Evolutionary conservation across 192 early-diverging fungal species (phyloP).

Genomic region (Backusella mclennaniae): DNA sequence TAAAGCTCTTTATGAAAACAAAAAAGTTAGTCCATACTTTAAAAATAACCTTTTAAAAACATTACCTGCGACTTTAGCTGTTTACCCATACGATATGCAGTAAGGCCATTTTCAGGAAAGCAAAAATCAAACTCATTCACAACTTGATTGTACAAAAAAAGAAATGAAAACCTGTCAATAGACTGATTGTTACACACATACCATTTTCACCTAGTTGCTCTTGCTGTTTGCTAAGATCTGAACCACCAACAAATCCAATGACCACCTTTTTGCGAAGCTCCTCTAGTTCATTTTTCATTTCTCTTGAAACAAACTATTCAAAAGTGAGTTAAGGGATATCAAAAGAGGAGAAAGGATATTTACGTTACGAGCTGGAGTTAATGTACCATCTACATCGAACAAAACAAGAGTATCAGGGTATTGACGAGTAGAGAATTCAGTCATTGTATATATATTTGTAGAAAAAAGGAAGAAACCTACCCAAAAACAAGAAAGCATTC

Average conservation of each 20-base stretch:
- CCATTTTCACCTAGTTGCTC: constrained; percentile 90
- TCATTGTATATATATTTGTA: not conserved
- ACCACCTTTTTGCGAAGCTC: constrained; percentile 86
- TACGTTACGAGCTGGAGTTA: constrained; percentile 93
- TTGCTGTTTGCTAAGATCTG: constrained; percentile 89
- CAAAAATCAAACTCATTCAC: constrained; percentile 88
- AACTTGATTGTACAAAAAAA: constrained; percentile 15
- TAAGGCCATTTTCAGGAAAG: constrained; percentile 97
- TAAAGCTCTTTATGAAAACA: constrained; percentile 68
- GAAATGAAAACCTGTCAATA: not conserved
- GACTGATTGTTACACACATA: constrained; percentile 24
- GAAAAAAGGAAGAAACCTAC: not conserved
- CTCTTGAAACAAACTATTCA: constrained; percentile 67
- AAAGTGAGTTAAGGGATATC: not conserved
- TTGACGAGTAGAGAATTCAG: constrained; percentile 52
- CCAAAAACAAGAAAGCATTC: not conserved
- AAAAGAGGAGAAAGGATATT: not conserved
- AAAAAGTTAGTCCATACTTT: constrained; percentile 2
- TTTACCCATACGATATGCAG: constrained; percentile 79
- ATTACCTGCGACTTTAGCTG: constrained; percentile 64
- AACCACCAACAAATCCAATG: constrained; percentile 95
- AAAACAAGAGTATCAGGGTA: constrained; percentile 82
- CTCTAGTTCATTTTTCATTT: constrained; percentile 72
- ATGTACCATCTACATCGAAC: constrained; percentile 95
- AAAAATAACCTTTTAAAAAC: not conserved